Conservation (phyloP, 140 eudicot species). For the Flaveria floridana region DNA sequence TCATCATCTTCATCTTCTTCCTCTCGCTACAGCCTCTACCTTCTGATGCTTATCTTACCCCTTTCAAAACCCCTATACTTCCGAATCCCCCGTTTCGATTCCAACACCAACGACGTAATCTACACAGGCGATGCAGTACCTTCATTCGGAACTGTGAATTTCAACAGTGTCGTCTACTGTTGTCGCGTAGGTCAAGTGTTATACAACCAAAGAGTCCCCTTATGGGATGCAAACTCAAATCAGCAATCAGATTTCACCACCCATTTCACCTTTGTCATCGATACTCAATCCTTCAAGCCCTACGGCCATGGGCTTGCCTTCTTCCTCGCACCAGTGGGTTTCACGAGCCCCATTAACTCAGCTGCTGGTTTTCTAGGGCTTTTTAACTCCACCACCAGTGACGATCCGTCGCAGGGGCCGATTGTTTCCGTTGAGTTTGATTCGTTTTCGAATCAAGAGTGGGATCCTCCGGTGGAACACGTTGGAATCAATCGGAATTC, state of each 20-base stretch:
- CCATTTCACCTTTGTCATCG: slow-evolving; percentile 46
- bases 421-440: slow-evolving; percentile 54
- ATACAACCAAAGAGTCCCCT: slow-evolving; percentile 40
- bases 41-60: slow-evolving; percentile 23
- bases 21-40: neutral
- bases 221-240: slow-evolving; percentile 52
- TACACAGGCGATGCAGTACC: slow-evolving; percentile 46
- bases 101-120: slow-evolving; percentile 22
- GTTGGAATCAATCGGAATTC: slow-evolving; percentile 52
- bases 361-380: slow-evolving; percentile 59
- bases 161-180: slow-evolving; percentile 29
- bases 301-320: slow-evolving; percentile 63
- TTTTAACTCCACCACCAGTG: slow-evolving; percentile 42
- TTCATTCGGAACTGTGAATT: slow-evolving; percentile 39
- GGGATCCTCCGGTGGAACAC: slow-evolving; percentile 53
- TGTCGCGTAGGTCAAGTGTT: slow-evolving; percentile 50
- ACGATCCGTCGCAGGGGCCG: slow-evolving; percentile 34
- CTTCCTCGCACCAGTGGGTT: slow-evolving; percentile 60
- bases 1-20: slow-evolving; percentile 12
- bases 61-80: slow-evolving; percentile 34
- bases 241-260: slow-evolving; percentile 48
- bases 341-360: slow-evolving; percentile 49
- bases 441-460: slow-evolving; percentile 38
- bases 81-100: slow-evolving; percentile 33
- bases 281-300: slow-evolving; percentile 4